A percentile compares a stretch with the other conserved stretches of the same genome.
Conservation (phyloP, 2,329 filamentous ascomycete species). For the Penicillium corylophilum region DNA sequence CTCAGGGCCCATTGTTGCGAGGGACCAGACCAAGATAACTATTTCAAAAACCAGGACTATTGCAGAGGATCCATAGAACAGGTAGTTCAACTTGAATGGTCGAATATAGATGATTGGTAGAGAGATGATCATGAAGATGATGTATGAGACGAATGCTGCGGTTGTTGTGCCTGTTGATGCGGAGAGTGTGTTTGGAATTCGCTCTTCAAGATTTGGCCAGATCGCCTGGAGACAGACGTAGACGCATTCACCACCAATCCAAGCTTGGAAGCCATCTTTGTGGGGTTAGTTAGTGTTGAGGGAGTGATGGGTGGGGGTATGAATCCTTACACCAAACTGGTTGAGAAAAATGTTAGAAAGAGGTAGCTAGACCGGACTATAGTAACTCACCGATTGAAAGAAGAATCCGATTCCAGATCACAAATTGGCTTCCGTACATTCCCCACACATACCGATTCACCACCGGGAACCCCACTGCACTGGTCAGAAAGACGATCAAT, state of each 20-base stretch:
- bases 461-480: conserved; percentile 32
- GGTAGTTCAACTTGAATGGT: neutral
- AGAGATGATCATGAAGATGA: neutral
- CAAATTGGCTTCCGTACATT: conserved; percentile 27
- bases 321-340: neutral
- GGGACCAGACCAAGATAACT: neutral
- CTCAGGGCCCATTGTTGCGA: neutral
- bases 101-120: neutral
- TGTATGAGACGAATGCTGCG: neutral
- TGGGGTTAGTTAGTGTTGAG: neutral
- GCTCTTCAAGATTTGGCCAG: neutral
- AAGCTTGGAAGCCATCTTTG: neutral
- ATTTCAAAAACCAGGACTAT: neutral
- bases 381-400: conserved; percentile 26
- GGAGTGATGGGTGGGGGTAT: neutral
- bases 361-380: accelerated
- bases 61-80: neutral
- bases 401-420: conserved; percentile 26
- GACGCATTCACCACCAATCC: neutral
- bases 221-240: neutral
- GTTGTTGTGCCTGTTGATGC: neutral
- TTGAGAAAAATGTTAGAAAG: neutral
- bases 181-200: neutral
- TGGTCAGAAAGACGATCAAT: neutral
- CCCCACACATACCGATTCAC: conserved; percentile 35